Evolutionary conservation across 768 basidiomycete species (phyloP).

Genomic region (Trametes cubensis): DNA sequence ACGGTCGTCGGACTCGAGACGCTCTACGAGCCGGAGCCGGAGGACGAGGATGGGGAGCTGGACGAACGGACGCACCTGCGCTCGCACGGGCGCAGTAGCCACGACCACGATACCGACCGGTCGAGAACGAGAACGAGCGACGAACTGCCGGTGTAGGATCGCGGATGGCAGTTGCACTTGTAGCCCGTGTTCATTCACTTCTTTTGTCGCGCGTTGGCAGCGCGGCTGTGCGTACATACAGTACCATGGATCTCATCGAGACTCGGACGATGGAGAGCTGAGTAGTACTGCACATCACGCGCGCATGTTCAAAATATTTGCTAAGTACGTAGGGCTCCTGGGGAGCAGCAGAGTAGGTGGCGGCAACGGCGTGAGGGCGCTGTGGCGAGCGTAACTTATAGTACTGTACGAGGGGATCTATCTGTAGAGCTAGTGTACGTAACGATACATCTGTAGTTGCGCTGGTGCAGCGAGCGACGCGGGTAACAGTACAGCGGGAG

Average conservation of each 20-base stretch:
- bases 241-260: neutral
- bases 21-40: conserved; percentile 22
- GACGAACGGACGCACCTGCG: conserved; percentile 23
- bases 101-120: conserved; percentile 6
- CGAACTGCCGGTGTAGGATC: conserved; percentile 5
- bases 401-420: conserved; percentile 19
- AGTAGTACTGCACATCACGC: neutral
- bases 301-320: neutral
- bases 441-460: conserved; percentile 16
- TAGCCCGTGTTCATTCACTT: no score
- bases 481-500: conserved; percentile 7
- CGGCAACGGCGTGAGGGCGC: neutral
- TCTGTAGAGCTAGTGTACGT: conserved; percentile 22
- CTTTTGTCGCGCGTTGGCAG: neutral
- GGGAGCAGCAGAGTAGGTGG: neutral
- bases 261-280: neutral
- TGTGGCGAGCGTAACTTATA: conserved; percentile 14
- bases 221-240: neutral
- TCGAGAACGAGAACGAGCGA: neutral
- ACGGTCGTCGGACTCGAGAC: conserved; percentile 23
- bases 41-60: conserved; percentile 15
- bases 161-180: no score
- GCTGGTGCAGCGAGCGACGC: neutral
- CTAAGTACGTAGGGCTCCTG: neutral
- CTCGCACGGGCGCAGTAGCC: conserved; percentile 5